phyloP scores from a whole-genome alignment of 345 rosid species.

The Salix brachista region DNA sequence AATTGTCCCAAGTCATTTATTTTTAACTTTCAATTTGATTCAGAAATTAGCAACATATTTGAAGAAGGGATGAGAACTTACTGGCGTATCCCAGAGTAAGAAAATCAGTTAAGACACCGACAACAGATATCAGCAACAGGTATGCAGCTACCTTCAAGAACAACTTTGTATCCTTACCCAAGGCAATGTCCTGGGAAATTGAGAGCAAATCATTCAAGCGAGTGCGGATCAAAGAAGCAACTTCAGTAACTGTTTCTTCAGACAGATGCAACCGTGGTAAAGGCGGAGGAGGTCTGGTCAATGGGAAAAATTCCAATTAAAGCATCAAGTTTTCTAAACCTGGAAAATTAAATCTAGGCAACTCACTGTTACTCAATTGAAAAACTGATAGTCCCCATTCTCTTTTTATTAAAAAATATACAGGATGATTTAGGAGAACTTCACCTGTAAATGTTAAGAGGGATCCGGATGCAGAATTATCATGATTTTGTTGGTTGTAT shows the following conservation, averaged over 20 bases:
- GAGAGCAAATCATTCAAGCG: slow-evolving; percentile 57
- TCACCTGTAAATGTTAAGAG: not conserved
- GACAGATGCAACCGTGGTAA: slow-evolving; percentile 67
- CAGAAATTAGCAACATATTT: not conserved
- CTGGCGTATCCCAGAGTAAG: slow-evolving; percentile 65
- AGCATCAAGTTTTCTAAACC: slow-evolving; percentile 8
- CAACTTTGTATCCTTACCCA: slow-evolving; percentile 65
- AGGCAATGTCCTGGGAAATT: slow-evolving; percentile 61
- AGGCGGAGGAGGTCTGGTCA: slow-evolving; percentile 89
- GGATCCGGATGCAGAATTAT: not conserved
- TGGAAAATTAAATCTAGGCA: not conserved
- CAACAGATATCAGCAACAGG: slow-evolving; percentile 55
- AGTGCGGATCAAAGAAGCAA: slow-evolving; percentile 39
- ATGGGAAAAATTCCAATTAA: not conserved
- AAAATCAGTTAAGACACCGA: slow-evolving; percentile 70
- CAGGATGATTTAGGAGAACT: not conserved
- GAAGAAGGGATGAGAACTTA: slow-evolving; percentile 33
- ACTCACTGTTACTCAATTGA: not conserved
- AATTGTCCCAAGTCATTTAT: not conserved
- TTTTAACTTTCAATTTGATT: not conserved
- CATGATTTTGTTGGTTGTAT: not conserved
- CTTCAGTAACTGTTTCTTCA: slow-evolving; percentile 55
- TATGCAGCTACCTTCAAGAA: slow-evolving; percentile 53
- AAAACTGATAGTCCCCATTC: not conserved
- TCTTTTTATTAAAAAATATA: not conserved